phyloP scores from a whole-genome alignment of 192 early-diverging fungal genomes.

The Podila epigama region DNA sequence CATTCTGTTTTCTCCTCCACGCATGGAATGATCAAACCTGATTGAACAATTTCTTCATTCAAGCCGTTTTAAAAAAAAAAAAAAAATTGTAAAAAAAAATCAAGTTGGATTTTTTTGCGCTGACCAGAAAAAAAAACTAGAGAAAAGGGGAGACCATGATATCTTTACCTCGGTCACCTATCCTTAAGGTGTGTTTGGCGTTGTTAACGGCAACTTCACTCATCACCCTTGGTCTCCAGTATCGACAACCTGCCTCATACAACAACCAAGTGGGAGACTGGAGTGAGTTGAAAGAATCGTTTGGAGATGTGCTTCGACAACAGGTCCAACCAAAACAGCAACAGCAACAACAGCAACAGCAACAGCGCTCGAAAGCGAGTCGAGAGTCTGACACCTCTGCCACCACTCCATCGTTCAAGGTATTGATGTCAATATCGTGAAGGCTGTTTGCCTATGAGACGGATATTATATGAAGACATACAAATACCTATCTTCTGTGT shows the following conservation, averaged over 20 bases:
- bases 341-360: constrained; percentile 5
- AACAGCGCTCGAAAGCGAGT: constrained; percentile 12
- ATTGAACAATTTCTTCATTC: no score
- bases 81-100: no score
- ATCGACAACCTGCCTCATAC: not conserved
- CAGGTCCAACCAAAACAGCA: constrained; percentile 4
- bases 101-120: no score
- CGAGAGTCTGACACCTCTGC: not conserved
- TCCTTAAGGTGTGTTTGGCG: constrained; percentile 21
- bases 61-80: no score
- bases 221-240: constrained; percentile 4
- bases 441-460: no score
- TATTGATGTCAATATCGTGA: no score
- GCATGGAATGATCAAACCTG: no score
- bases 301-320: not conserved
- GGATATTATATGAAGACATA: no score
- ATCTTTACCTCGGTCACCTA: constrained; percentile 31
- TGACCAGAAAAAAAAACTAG: not conserved
- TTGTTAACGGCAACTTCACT: constrained; percentile 5
- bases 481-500: no score
- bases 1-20: no score
- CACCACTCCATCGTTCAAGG: constrained; percentile 26
- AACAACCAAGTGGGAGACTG: not conserved
- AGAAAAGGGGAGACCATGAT: constrained; percentile 9
- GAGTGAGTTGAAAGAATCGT: not conserved